Conservation (phyloP, 2,329 filamentous ascomycete genomes). For the Cryphonectria naterciae region DNA sequence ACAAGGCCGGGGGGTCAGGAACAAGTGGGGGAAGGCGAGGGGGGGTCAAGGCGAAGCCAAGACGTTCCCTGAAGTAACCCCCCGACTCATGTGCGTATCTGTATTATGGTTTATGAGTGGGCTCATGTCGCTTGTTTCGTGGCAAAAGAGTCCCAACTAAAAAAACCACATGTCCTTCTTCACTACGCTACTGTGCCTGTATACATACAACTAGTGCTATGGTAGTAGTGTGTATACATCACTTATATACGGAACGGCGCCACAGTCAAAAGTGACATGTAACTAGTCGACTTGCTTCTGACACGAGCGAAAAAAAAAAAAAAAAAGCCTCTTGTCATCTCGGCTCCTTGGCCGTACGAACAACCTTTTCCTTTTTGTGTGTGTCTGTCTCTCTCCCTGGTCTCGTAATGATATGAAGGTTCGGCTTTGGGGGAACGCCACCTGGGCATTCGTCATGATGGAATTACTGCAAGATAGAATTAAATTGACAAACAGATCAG, state of each 20-base stretch:
- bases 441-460: constrained; percentile 2
- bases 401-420: constrained; percentile 4
- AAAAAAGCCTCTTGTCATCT: constrained; percentile 6
- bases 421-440: constrained; percentile 5
- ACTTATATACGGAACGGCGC: background rate
- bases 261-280: background rate
- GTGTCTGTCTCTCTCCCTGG: background rate
- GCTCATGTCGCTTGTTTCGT: constrained; percentile 14
- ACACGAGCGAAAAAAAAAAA: constrained; percentile 8
- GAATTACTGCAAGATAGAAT: background rate
- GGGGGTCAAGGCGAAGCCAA: background rate
- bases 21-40: background rate
- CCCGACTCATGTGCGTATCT: constrained; percentile 11
- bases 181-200: background rate
- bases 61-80: constrained; percentile 1
- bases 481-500: background rate
- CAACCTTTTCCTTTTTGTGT: background rate
- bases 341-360: background rate
- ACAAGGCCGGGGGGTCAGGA: background rate
- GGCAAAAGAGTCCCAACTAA: constrained; percentile 11
- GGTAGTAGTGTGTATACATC: background rate
- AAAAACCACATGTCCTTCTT: background rate
- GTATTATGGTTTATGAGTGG: background rate
- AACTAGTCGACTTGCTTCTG: background rate
- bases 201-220: background rate